Evolutionary conservation across 352 stramenopile genomes (phyloP).

Genomic region (Globisporangium viniferum): DNA sequence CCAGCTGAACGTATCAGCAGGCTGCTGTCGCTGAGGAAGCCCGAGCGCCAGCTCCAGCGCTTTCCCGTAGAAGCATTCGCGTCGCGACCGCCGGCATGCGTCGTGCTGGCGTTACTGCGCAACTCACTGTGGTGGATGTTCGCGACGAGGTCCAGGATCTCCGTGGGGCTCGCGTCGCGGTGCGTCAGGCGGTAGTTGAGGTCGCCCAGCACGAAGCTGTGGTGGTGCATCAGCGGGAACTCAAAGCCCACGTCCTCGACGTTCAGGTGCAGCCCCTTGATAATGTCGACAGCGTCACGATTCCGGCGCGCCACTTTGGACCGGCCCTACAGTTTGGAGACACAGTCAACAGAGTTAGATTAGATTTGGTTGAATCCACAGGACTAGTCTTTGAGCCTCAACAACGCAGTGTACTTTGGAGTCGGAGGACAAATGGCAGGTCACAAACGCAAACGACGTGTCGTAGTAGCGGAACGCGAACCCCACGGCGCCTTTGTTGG

Average conservation of each 20-base stretch:
- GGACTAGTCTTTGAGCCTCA: not conserved
- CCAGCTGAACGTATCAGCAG: not conserved
- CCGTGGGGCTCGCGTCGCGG: slow-evolving; percentile 38
- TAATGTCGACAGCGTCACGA: slow-evolving; percentile 61
- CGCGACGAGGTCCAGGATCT: slow-evolving; percentile 63
- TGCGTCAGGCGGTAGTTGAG: slow-evolving; percentile 88
- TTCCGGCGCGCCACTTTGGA: slow-evolving; percentile 79
- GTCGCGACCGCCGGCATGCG: slow-evolving; percentile 4
- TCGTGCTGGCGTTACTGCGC: not conserved
- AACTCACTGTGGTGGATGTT: slow-evolving; percentile 39
- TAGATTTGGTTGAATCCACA: not conserved
- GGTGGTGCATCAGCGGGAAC: slow-evolving; percentile 81
- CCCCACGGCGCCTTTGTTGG: slow-evolving; percentile 90
- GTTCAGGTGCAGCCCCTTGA: slow-evolving; percentile 80
- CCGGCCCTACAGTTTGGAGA: slow-evolving; percentile 32
- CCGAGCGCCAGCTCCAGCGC: slow-evolving; percentile 26
- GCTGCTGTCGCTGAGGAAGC: slow-evolving; percentile 19
- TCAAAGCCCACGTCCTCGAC: slow-evolving; percentile 82
- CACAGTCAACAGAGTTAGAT: not conserved
- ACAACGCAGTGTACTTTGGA: slow-evolving; percentile 32
- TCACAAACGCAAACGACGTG: slow-evolving; percentile 84
- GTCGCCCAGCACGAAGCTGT: slow-evolving; percentile 88
- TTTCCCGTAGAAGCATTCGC: not conserved
- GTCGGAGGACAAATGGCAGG: slow-evolving; percentile 87
- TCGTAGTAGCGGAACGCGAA: slow-evolving; percentile 87